Conservation (phyloP, 1,139 yeast species). For the Candida tropicalis region DNA sequence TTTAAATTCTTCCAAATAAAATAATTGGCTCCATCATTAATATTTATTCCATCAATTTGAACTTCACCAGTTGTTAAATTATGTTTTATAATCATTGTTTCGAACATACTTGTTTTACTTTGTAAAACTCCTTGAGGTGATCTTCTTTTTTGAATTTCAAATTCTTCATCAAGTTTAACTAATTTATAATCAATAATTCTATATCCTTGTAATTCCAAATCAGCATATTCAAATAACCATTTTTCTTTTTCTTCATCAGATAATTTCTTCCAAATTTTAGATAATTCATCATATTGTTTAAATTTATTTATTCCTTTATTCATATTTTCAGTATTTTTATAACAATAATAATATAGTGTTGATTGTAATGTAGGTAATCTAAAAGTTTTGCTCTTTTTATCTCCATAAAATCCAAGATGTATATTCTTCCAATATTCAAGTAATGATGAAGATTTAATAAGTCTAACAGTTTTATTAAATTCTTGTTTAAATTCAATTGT, state of each 20-base stretch:
- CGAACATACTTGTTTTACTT: neutral
- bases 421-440: neutral
- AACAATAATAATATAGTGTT: neutral
- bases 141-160: neutral
- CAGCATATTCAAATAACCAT: neutral
- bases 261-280: neutral
- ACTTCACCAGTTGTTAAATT: slow-evolving; percentile 1
- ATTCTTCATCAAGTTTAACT: neutral
- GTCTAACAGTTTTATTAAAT: neutral
- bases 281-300: neutral
- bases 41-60: neutral
- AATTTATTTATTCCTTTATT: neutral
- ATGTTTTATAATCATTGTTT: neutral
- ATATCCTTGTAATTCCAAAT: neutral
- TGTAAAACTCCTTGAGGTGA: neutral
- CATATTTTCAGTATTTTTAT: neutral
- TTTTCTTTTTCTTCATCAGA: neutral
- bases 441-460: neutral
- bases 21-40: slow-evolving; percentile 2
- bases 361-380: neutral
- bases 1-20: slow-evolving; percentile 1
- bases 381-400: neutral
- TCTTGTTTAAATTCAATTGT: neutral
- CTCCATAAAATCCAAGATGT: neutral
- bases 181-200: neutral